These are phyloP conservation scores for Hortaea werneckii DNA, from an alignment of 2,329 filamentous ascomycete genomes.

Conservation along the genomic window DNA sequence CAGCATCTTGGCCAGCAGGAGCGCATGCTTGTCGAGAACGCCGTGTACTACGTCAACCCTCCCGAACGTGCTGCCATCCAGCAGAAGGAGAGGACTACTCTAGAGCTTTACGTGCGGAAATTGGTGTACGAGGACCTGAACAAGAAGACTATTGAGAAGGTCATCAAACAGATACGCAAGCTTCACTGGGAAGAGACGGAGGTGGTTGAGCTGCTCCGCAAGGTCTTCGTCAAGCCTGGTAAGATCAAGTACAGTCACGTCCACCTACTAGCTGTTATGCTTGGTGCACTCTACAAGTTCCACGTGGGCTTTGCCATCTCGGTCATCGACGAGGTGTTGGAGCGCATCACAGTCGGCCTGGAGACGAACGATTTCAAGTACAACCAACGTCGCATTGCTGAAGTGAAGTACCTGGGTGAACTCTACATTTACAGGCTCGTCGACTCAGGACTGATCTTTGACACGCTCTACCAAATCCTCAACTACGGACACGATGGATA, in stretches of 20 bases:
- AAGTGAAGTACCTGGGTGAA: slow-evolving; percentile 93
- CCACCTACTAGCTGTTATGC: slow-evolving; percentile 79
- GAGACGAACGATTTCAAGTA: slow-evolving; percentile 97
- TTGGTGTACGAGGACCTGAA: slow-evolving; percentile 89
- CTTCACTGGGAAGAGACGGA: slow-evolving; percentile 96
- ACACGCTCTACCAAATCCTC: slow-evolving; percentile 86
- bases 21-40: slow-evolving; percentile 96
- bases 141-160: slow-evolving; percentile 85
- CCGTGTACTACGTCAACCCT: slow-evolving; percentile 94
- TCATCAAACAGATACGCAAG: slow-evolving; percentile 86
- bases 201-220: slow-evolving; percentile 68
- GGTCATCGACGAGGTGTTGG: slow-evolving; percentile 86
- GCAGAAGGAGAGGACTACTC: slow-evolving; percentile 89
- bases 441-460: slow-evolving; percentile 90
- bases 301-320: slow-evolving; percentile 83
- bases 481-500: slow-evolving; percentile 85
- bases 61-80: slow-evolving; percentile 87
- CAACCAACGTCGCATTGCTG: slow-evolving; percentile 86
- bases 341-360: slow-evolving; percentile 76
- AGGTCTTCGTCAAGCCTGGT: slow-evolving; percentile 88
- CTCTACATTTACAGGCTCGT: slow-evolving; percentile 97
- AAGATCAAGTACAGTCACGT: slow-evolving; percentile 98
- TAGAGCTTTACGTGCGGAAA: slow-evolving; percentile 87
- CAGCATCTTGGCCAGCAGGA: slow-evolving; percentile 94
- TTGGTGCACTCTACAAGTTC: slow-evolving; percentile 81